These are phyloP conservation scores for Ramichloridium luteum DNA, from an alignment of 2,329 filamentous ascomycete genomes.

Conservation along the genomic window DNA sequence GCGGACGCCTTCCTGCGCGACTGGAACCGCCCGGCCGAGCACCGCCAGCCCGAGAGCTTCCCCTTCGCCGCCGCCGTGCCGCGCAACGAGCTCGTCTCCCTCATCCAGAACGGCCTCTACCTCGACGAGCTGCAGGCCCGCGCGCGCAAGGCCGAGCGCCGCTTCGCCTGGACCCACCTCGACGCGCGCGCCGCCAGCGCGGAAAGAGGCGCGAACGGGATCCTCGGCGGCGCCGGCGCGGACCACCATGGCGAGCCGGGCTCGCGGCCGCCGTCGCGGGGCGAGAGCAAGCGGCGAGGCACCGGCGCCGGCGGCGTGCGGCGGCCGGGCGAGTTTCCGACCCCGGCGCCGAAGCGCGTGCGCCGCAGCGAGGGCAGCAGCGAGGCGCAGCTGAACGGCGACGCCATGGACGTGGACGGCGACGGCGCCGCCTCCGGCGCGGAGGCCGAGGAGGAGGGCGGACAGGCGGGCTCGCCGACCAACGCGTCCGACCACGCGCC, in stretches of 20 bases:
- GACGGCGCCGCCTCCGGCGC: constrained; percentile 15
- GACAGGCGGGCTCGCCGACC: constrained; percentile 17
- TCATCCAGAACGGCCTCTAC: constrained; percentile 51
- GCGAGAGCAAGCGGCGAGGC: constrained; percentile 8
- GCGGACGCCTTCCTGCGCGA: constrained; percentile 48
- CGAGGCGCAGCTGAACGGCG: constrained; percentile 29
- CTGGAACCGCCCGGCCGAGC: constrained; percentile 39
- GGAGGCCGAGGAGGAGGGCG: constrained; percentile 17
- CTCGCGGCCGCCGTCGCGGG: constrained; percentile 6
- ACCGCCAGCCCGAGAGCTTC: constrained; percentile 43
- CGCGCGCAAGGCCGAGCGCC: constrained; percentile 14
- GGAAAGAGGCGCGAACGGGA: constrained; percentile 12
- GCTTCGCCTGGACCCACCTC: constrained; percentile 17
- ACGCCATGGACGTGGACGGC: constrained; percentile 35
- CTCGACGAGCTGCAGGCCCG: constrained; percentile 29
- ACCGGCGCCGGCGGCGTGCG: constrained; percentile 10
- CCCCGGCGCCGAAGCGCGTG: constrained; percentile 22
- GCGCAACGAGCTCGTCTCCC: constrained; percentile 45
- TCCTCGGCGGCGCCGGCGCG: too few species aligned
- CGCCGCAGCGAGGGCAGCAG: constrained; percentile 22
- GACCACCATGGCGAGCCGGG: constrained; percentile 9
- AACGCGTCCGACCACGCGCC: constrained; percentile 17
- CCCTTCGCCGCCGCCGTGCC: constrained; percentile 49
- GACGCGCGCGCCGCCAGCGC: constrained; percentile 14
- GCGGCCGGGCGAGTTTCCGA: constrained; percentile 21